These are phyloP conservation scores for Agrocybe pediades DNA, from an alignment of 768 basidiomycete species.

Conservation along the genomic window DNA sequence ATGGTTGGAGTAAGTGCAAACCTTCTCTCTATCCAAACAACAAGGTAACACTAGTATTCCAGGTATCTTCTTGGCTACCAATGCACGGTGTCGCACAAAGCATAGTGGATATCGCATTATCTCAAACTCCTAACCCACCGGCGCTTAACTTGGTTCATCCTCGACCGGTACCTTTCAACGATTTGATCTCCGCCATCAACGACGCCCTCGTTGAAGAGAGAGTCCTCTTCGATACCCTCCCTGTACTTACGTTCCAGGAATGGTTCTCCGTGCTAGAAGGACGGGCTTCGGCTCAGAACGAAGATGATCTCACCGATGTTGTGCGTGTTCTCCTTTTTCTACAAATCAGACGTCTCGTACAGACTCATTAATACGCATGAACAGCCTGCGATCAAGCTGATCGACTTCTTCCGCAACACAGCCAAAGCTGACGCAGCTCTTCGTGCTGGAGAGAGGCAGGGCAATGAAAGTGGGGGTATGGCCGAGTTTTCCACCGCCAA, in stretches of 20 bases:
- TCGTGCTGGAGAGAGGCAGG: conserved; percentile 3
- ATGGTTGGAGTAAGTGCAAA: conserved; percentile 28
- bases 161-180: conserved; percentile 29
- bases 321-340: conserved; percentile 22
- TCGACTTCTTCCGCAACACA: conserved; percentile 26
- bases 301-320: conserved; percentile 28
- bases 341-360: too few species aligned
- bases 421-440: conserved; percentile 19
- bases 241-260: conserved; percentile 23
- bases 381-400: conserved; percentile 36
- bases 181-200: conserved; percentile 24
- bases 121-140: conserved; percentile 16
- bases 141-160: conserved; percentile 41
- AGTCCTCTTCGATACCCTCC: conserved; percentile 11
- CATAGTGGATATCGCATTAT: conserved; percentile 33
- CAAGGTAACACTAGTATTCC: too few species aligned
- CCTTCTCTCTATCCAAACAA: too few species aligned
- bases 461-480: conserved; percentile 18
- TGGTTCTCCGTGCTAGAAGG: conserved; percentile 31
- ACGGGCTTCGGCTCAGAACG: conserved; percentile 17
- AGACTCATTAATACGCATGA: too few species aligned
- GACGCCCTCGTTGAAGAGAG: conserved; percentile 17
- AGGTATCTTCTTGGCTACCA: conserved; percentile 37
- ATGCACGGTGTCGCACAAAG: conserved; percentile 33
- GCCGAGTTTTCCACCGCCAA: conserved; percentile 17